Base-by-base conservation (phyloP, 2,329 filamentous ascomycete genomes). In the Colletotrichum gigasporum region DNA sequence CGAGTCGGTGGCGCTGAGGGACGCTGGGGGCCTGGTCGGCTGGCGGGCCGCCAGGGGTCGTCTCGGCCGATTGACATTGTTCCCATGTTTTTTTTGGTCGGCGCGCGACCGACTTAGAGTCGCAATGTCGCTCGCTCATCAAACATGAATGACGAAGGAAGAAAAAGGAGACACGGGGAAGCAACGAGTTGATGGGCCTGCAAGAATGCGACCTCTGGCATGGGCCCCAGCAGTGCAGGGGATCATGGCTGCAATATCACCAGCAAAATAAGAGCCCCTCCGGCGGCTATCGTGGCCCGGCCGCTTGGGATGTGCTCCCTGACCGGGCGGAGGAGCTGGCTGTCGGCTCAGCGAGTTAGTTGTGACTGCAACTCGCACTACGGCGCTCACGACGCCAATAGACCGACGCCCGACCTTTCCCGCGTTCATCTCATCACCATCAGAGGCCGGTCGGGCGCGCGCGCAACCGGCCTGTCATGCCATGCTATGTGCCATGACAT, bases 401-500 rank as follows among this genome's bases (percentile, higher is more conserved):
- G 11, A n/a, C 16, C 18, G 51, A 45, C 16, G 48, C 39, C 34
- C 41, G 60, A 16, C 44, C 41, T 18, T 52, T 24, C 24, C 10
- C 20, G 30, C 39, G 56, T 55, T 51, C 57, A 32, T 65, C 62
- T 56, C 57, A 65, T 61, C 47, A 44, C 26, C 14, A 39, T 34
- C 24, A 32, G 18, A 39, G 35, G 6, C 12, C 12, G 24, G 41
- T 51, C 10, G n/a, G n/a, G 28, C 32, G 42, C n/a, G 50, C 26
- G 35, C 59, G 34, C 34, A 47, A 37, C 28, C 22, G 28, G 39
- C 32, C 39, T 45, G 47, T 30, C 45, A 54, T 45, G 50, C 18
- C 52, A 58, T 52, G 54, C 47, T 24, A 55, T 48, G 50, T 51
- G 42, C 63, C 32, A 63, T 65, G 63, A 63, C 63, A 39, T 45